These are phyloP conservation scores for Leccinum olivaceopallidum DNA, from an alignment of 768 basidiomycete genomes.

Conservation along the genomic window DNA sequence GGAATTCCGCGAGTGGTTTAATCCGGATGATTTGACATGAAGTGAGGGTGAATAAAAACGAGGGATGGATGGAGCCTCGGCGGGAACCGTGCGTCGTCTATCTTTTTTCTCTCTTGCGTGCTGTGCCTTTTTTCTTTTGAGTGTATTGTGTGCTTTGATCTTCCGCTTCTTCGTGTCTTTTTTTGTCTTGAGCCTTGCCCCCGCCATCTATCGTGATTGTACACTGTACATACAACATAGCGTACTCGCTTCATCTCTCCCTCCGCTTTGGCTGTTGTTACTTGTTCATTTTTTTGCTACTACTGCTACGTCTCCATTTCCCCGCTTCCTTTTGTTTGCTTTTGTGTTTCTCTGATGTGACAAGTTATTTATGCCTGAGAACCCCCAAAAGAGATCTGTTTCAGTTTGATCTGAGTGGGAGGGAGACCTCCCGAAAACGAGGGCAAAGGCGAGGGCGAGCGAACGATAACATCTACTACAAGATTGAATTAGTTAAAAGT, in stretches of 20 bases:
- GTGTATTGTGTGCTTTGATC: slow-evolving; percentile 4
- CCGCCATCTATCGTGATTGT: slow-evolving; percentile 13
- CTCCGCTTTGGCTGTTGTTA: no score
- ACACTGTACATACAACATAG: slow-evolving; percentile 15
- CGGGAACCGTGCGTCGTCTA: slow-evolving; percentile 11
- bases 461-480: no score
- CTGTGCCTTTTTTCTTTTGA: not conserved
- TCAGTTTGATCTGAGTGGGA: no score
- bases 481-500: no score
- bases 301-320: no score
- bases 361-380: no score
- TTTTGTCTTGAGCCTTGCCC: not conserved
- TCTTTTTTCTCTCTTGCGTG: not conserved
- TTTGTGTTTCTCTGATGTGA: no score
- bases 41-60: slow-evolving; percentile 14
- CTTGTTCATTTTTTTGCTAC: no score
- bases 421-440: no score
- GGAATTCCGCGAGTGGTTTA: slow-evolving; percentile 77
- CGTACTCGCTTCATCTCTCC: not conserved
- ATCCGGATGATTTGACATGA: slow-evolving; percentile 45
- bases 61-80: not conserved
- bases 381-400: no score
- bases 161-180: not conserved
- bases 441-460: no score
- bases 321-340: no score